phyloP scores from a whole-genome alignment of 345 rosid species.

The Brassica carinata region DNA sequence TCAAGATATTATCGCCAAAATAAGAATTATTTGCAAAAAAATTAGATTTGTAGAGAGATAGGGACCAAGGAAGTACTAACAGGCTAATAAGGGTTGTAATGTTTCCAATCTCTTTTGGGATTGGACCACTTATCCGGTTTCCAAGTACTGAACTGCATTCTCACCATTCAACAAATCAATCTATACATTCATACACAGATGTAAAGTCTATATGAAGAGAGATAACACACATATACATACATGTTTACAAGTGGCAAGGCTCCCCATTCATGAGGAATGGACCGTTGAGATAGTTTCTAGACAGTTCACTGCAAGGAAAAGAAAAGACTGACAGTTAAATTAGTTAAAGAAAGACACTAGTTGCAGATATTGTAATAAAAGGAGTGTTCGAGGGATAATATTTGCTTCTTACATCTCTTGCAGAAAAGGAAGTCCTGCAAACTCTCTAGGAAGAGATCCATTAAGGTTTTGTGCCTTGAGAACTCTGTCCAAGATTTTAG shows the following conservation, averaged over 20 bases:
- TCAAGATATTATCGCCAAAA: background rate
- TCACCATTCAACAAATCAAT: conserved; percentile 16
- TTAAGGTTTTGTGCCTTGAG: conserved; percentile 49
- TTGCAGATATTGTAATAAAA: background rate
- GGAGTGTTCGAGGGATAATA: background rate
- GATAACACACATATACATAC: conserved; percentile 35
- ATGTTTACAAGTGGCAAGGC: conserved; percentile 39
- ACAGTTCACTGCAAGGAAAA: conserved; percentile 44
- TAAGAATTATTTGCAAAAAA: background rate
- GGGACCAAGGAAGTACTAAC: conserved; percentile 40
- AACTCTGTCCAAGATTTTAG: conserved; percentile 37
- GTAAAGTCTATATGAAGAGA: background rate
- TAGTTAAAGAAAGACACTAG: background rate
- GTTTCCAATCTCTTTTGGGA: conserved; percentile 58
- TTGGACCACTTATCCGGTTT: conserved; percentile 53
- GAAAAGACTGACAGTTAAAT: conserved; percentile 15
- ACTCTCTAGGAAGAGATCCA: conserved; percentile 50
- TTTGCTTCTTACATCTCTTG: conserved; percentile 43
- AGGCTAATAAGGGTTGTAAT: conserved; percentile 43
- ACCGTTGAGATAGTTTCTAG: conserved; percentile 57
- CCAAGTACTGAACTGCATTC: conserved; percentile 48
- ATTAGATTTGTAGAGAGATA: background rate
- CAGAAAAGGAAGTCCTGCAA: conserved; percentile 49
- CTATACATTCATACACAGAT: conserved; percentile 18
- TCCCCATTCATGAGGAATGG: conserved; percentile 60